Conservation (phyloP, 2,329 filamentous ascomycete genomes). For the Ceratocystis smalleyi region DNA sequence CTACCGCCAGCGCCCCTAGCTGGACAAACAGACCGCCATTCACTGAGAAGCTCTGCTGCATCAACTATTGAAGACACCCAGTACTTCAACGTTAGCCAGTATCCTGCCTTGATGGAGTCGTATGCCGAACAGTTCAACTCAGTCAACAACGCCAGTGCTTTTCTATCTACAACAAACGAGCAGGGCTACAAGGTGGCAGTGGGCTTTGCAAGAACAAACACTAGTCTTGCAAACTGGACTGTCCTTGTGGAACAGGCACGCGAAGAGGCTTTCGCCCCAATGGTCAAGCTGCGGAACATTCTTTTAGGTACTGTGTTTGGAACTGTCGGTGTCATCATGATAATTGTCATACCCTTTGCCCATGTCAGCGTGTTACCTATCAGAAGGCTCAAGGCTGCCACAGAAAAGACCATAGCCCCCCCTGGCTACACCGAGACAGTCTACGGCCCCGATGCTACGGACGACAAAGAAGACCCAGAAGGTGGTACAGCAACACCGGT, state of each 20-base stretch:
- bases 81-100: conserved; percentile 44
- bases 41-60: conserved; percentile 24
- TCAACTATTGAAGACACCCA: conserved; percentile 17
- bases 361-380: conserved; percentile 74
- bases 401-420: conserved; percentile 54
- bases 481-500: not conserved
- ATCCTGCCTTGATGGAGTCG: conserved; percentile 45
- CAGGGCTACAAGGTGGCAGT: conserved; percentile 53
- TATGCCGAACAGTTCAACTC: conserved; percentile 36
- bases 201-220: conserved; percentile 60
- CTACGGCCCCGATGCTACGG: conserved; percentile 22
- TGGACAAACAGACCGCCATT: conserved; percentile 34
- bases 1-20: conserved; percentile 36
- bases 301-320: conserved; percentile 75
- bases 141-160: conserved; percentile 53
- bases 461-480: not conserved
- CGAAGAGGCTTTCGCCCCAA: conserved; percentile 60
- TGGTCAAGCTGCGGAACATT: conserved; percentile 59
- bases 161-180: conserved; percentile 58
- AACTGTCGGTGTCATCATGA: conserved; percentile 54
- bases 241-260: conserved; percentile 64
- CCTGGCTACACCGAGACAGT: conserved; percentile 41
- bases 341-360: conserved; percentile 62
- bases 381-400: conserved; percentile 56
- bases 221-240: conserved; percentile 61